These are phyloP conservation scores for Cladophialophora psammophila DNA, from an alignment of 2,329 filamentous ascomycete species.

Conservation along the genomic window DNA sequence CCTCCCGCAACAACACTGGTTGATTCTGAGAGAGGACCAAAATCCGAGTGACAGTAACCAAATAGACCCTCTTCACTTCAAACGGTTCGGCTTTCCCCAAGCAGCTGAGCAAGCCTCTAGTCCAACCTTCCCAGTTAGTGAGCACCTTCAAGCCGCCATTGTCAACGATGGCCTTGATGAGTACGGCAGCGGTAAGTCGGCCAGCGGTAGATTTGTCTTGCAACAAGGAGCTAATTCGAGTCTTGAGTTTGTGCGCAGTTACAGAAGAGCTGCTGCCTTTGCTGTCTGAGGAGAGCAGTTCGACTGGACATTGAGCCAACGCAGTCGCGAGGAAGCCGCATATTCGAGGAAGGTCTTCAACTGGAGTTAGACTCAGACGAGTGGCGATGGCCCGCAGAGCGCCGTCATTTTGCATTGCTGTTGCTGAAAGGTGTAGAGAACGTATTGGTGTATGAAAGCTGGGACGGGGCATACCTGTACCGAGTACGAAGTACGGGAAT, in stretches of 20 bases:
- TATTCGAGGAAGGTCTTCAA: conserved; percentile 75
- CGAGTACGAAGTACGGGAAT: neutral
- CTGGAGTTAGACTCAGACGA: conserved; percentile 71
- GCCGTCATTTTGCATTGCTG: conserved; percentile 29
- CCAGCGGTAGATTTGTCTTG: conserved; percentile 77
- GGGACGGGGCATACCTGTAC: neutral
- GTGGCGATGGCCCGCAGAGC: conserved; percentile 54
- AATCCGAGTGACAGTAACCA: conserved; percentile 81
- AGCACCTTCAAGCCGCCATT: conserved; percentile 76
- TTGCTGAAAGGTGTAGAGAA: neutral
- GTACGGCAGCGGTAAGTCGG: conserved; percentile 76
- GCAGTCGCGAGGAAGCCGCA: conserved; percentile 71
- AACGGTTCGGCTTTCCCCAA: conserved; percentile 80
- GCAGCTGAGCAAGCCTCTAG: conserved; percentile 75
- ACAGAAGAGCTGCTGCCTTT: conserved; percentile 68
- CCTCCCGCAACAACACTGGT: conserved; percentile 82
- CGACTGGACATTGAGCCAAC: conserved; percentile 61
- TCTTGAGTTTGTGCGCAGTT: conserved; percentile 83
- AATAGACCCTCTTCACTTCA: conserved; percentile 75
- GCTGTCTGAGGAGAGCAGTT: conserved; percentile 65
- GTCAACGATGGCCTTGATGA: conserved; percentile 83
- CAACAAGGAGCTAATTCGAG: conserved; percentile 76
- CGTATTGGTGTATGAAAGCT: neutral
- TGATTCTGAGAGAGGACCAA: conserved; percentile 83
- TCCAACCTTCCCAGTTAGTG: conserved; percentile 75